phyloP scores from a whole-genome alignment of 257 asterid genomes.

The Plectranthus barbatus region DNA sequence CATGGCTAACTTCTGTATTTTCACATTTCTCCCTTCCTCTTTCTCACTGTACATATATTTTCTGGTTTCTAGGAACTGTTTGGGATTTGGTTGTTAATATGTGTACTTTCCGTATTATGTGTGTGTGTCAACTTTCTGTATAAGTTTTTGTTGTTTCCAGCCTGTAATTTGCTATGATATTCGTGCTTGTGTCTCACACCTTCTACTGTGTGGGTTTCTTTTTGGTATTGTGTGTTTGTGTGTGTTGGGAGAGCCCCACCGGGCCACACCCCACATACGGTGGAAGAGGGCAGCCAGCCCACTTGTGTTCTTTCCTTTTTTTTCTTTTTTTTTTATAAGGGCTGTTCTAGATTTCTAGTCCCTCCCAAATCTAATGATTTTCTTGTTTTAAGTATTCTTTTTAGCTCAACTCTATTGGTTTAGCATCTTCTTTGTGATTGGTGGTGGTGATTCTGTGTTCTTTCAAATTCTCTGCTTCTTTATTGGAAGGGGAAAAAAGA shows the following conservation, averaged over 20 bases:
- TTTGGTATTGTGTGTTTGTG: not conserved
- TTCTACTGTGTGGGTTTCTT: conserved; percentile 13
- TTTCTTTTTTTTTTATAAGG: conserved; percentile 13
- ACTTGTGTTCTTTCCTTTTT: too few species aligned
- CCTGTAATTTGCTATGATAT: conserved; percentile 27
- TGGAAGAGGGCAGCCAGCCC: conserved; percentile 9
- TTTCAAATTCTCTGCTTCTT: conserved; percentile 10
- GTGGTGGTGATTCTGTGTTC: conserved; percentile 27
- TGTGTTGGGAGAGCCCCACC: conserved; percentile 30
- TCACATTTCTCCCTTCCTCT: not conserved
- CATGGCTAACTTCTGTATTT: not conserved
- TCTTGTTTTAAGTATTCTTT: conserved; percentile 7
- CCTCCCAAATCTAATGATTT: conserved; percentile 27
- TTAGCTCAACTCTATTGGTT: conserved; percentile 11
- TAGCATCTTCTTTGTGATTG: conserved; percentile 40
- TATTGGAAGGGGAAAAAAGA: not conserved
- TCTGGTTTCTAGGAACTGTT: not conserved
- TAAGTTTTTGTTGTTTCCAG: conserved; percentile 26
- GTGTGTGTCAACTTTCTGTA: not conserved
- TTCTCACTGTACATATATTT: not conserved
- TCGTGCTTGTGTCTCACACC: conserved; percentile 21
- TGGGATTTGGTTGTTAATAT: conserved; percentile 16
- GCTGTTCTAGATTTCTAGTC: conserved; percentile 23
- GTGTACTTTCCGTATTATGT: not conserved
- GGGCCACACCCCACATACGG: conserved; percentile 30